Base-by-base conservation (phyloP, 805 yeast genomes). In the Pichia heedii region DNA sequence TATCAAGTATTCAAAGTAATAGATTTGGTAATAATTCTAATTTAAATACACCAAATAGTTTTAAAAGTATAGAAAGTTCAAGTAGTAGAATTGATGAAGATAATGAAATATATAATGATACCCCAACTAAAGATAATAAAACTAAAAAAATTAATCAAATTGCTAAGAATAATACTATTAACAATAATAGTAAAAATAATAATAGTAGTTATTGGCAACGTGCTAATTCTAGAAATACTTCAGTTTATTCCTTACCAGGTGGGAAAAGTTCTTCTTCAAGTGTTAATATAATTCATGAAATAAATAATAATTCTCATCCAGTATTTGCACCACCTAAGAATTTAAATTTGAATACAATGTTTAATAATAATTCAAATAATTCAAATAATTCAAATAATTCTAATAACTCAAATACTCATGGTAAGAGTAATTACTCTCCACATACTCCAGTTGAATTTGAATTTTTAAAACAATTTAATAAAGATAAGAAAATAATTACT, bases 181-280 rank as follows among this genome's bases (percentile, higher is more conserved):
- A 20, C 9, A 27, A 19, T 35, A 22, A 27, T 21, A 33, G 9
- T 45, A 37, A 8, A 32, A 35, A 21, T 54, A 56, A 2, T 50
- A 51, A 34, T 22, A 37, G 44, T 32, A 44, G 43, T 30, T 48
- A 51, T 38, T 55, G 60, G 60, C 50, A 48, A 40, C 40, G 56
- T 16, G 56, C 56, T 7, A 45, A 50, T 35, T 41, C 54, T 16
- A 45, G 50, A 22, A 48, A 50, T 44, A 35, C 48, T 18, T 40
- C 42, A 18, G 39, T 45, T 12, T 38, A 40, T 15, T 44, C 49
- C 19, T 41, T 49, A 18, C 37, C 36, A 11, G 29, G 39, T 18
- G 39, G 39, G 16, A 43, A 36, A 34, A 38, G 32, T 35, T 24
- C 11, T 15, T 16, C 13, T 18, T 24, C 27, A 24, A 27, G 12